Percentiles rank a stretch among this genome's conserved stretches.
Evolutionary conservation across 2,329 filamentous ascomycete genomes (phyloP).

Genomic region (Xylaria hypoxylon): DNA sequence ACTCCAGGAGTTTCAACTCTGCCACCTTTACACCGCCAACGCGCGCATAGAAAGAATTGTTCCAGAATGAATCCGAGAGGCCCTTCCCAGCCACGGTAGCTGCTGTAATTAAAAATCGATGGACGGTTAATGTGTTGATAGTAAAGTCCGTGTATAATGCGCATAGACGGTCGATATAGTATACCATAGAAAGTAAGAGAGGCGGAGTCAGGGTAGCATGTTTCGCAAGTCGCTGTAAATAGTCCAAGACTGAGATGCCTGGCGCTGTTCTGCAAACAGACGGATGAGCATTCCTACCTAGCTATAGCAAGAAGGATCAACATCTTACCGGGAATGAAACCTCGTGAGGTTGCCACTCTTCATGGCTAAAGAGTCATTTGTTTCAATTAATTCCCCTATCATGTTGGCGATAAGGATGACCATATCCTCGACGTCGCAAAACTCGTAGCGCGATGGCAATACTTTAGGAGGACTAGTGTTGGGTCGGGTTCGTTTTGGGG

Average conservation of each 20-base stretch:
- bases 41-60: conserved; percentile 93
- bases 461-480: conserved; percentile 65
- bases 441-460: conserved; percentile 81
- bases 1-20: conserved; percentile 89
- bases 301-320: not conserved
- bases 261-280: conserved; percentile 69
- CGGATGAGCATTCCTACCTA: conserved; percentile 30
- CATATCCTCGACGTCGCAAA: conserved; percentile 84
- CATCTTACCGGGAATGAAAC: conserved; percentile 86
- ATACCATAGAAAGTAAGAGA: conserved; percentile 97
- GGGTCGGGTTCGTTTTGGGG: conserved; percentile 66
- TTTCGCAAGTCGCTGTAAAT: conserved; percentile 89
- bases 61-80: conserved; percentile 97
- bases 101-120: conserved; percentile 95
- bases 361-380: conserved; percentile 89
- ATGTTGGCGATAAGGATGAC: conserved; percentile 93
- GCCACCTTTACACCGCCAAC: conserved; percentile 92
- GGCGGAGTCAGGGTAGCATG: conserved; percentile 94
- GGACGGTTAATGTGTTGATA: conserved; percentile 94
- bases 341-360: conserved; percentile 88
- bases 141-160: conserved; percentile 94
- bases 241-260: conserved; percentile 93
- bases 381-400: conserved; percentile 92
- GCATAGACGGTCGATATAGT: conserved; percentile 96
- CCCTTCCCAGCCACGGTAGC: conserved; percentile 97